Base-by-base conservation (phyloP, 257 asterid species). In the Petunia secreta region DNA sequence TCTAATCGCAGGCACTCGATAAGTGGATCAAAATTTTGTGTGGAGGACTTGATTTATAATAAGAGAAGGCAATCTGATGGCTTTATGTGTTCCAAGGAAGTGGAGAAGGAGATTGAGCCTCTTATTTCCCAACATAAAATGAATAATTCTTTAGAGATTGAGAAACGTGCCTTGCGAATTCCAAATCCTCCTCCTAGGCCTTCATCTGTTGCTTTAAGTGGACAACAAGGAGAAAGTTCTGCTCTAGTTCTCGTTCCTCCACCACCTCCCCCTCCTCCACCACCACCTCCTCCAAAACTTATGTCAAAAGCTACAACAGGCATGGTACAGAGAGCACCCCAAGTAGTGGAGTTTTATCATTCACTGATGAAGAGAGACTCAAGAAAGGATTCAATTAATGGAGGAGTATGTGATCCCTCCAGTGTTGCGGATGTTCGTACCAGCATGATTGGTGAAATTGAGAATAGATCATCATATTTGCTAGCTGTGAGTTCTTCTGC, bases 161-260 rank as follows among this genome's bases (percentile, higher is more conserved):
- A 92, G 84, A 91, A 86, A 80, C 85, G 97, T 82, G 92, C 94
- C 25, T 69, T 94, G 76, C 85, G 98, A 13, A 80, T 94, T 63
- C 97, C 98, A 8, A 94, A 88, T 69, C 97, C 98, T 48, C 98
- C 98, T 85, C 98, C 98, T 1, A 89, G 95, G 82, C 97, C 98
- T 79, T 92, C 96, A 8, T 88, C 80, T 81, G 53, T 85, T 36
- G 79, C 87, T 84, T 53, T 78, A 39, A 77, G 57, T 50, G 82
- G 38, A 8, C 80, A 53, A 55, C 86, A 88, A 67, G 94, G 87
- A 82, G 93, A 89, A 78, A 84, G 36, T 80, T 82, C 85, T 53
- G 75, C 67, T 75, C 87, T 79, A 63, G 79, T 77, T 76, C 74
- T 80, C 64, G 78, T 58, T 1, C 78, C 63, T 50, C 78, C 78